These are phyloP conservation scores for Mycosphaerella arachidis DNA, from an alignment of 2,329 filamentous ascomycete species.

Conservation along the genomic window DNA sequence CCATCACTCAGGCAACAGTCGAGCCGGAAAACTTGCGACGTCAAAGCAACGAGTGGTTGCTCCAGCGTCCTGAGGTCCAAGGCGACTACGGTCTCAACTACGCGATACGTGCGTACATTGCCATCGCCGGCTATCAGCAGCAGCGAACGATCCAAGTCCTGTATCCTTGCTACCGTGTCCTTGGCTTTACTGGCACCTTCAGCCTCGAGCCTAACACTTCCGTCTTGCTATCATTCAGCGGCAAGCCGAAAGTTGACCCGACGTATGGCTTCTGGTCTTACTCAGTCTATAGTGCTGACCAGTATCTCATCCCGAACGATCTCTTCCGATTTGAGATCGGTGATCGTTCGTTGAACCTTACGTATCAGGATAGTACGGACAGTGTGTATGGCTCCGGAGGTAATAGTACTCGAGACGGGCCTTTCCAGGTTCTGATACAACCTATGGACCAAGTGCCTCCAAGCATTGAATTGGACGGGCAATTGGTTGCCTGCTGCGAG, in stretches of 20 bases:
- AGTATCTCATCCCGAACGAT: slow-evolving; percentile 14
- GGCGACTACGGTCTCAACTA: slow-evolving; percentile 9
- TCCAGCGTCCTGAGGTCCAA: neutral
- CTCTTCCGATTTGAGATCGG: slow-evolving; percentile 11
- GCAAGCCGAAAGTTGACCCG: slow-evolving; percentile 11
- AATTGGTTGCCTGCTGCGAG: slow-evolving; percentile 19
- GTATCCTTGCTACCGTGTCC: slow-evolving; percentile 7
- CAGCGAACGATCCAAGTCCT: slow-evolving; percentile 4
- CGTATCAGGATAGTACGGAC: slow-evolving; percentile 7
- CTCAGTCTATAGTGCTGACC: slow-evolving; percentile 12
- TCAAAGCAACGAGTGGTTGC: slow-evolving; percentile 7
- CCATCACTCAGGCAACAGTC: slow-evolving; percentile 3
- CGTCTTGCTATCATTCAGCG: slow-evolving; percentile 14
- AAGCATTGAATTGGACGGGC: slow-evolving; percentile 20
- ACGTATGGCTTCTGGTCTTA: slow-evolving; percentile 19
- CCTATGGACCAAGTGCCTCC: slow-evolving; percentile 7
- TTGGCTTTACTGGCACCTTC: slow-evolving; percentile 8
- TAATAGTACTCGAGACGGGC: neutral
- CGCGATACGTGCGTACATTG: slow-evolving; percentile 5
- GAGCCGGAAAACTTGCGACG: neutral
- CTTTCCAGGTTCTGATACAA: slow-evolving; percentile 14
- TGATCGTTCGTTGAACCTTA: slow-evolving; percentile 14
- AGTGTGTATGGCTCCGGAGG: slow-evolving; percentile 8
- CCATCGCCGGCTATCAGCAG: slow-evolving; percentile 8
- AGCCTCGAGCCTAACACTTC: slow-evolving; percentile 4